phyloP scores from a whole-genome alignment of 495 filamentous ascomycete genomes.

The Neurospora sp. region DNA sequence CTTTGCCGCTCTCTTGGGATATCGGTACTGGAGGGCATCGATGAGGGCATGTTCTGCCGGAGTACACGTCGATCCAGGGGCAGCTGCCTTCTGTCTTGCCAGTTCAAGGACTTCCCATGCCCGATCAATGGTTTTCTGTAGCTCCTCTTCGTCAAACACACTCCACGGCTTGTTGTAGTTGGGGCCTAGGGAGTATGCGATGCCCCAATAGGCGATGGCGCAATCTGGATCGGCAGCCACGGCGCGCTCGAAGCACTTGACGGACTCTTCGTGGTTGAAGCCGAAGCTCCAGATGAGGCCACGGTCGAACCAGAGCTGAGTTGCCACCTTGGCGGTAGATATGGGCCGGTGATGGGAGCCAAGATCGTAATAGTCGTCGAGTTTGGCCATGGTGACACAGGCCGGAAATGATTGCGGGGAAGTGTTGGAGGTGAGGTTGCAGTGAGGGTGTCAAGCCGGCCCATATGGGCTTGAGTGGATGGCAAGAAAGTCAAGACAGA shows the following conservation, averaged over 20 bases:
- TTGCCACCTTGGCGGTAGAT: slow-evolving; percentile 30
- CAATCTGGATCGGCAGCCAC: slow-evolving; percentile 42
- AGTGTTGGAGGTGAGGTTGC: not conserved
- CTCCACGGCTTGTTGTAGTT: slow-evolving; percentile 72
- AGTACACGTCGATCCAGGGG: slow-evolving; percentile 7
- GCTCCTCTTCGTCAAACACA: slow-evolving; percentile 50
- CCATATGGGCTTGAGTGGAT: too few species aligned
- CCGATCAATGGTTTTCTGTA: slow-evolving; percentile 32
- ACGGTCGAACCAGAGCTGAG: slow-evolving; percentile 51
- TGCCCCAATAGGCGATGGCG: slow-evolving; percentile 58
- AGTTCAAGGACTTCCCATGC: slow-evolving; percentile 34
- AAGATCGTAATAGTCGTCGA: slow-evolving; percentile 43
- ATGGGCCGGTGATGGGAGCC: slow-evolving; percentile 42
- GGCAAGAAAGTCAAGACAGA: too few species aligned
- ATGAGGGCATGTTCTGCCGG: slow-evolving; percentile 48
- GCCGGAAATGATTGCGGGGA: not conserved
- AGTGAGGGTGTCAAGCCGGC: not conserved
- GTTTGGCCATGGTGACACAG: not conserved
- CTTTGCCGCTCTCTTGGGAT: slow-evolving; percentile 32
- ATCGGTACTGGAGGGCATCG: slow-evolving; percentile 45
- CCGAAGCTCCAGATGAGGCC: slow-evolving; percentile 54
- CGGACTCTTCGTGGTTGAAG: slow-evolving; percentile 58
- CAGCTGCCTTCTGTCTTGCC: slow-evolving; percentile 28
- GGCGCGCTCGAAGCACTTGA: slow-evolving; percentile 48
- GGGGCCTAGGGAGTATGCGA: slow-evolving; percentile 54